Evolutionary conservation across 23 red algal species (phyloP).

Genomic region (Pyropia yezoensis): DNA sequence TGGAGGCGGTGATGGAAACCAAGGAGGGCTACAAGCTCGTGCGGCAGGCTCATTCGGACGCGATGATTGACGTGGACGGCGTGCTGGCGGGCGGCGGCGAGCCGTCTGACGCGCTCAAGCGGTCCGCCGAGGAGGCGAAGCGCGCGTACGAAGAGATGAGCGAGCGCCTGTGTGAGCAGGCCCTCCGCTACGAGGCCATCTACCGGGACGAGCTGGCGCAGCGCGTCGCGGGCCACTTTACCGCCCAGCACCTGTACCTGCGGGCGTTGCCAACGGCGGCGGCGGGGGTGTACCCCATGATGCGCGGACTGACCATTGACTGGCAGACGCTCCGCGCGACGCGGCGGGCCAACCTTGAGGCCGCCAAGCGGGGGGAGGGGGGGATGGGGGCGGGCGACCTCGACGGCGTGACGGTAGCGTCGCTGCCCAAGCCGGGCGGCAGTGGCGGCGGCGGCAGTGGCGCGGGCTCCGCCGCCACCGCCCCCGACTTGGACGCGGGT

Average conservation of each 20-base stretch:
- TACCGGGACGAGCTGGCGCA: slow-evolving; percentile 78
- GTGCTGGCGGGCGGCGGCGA: slow-evolving; percentile 36
- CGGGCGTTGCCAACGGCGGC: slow-evolving; percentile 33
- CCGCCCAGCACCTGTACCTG: slow-evolving; percentile 47
- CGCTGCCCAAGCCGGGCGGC: no score
- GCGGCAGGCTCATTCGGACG: slow-evolving; percentile 58
- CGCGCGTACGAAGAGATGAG: slow-evolving; percentile 57
- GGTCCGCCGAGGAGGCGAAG: slow-evolving; percentile 39
- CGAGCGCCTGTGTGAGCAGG: slow-evolving; percentile 58
- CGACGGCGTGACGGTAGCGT: no score
- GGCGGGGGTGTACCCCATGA: slow-evolving; percentile 57
- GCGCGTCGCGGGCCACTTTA: slow-evolving; percentile 61
- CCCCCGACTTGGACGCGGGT: no score
- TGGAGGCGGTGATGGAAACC: slow-evolving; percentile 41
- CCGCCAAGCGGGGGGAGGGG: slow-evolving; percentile 16
- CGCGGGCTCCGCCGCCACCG: no score
- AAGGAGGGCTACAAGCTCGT: slow-evolving; percentile 70
- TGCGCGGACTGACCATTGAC: slow-evolving; percentile 47
- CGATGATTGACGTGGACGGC: slow-evolving; percentile 69
- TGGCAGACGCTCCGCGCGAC: slow-evolving; percentile 63
- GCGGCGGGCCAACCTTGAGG: slow-evolving; percentile 28
- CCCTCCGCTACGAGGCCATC: slow-evolving; percentile 52
- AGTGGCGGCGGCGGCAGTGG: no score
- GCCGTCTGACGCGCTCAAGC: slow-evolving; percentile 21
- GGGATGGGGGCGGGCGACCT: no score